Base-by-base conservation (phyloP, 148 eudicot genomes). In the Selenicereus undatus region DNA sequence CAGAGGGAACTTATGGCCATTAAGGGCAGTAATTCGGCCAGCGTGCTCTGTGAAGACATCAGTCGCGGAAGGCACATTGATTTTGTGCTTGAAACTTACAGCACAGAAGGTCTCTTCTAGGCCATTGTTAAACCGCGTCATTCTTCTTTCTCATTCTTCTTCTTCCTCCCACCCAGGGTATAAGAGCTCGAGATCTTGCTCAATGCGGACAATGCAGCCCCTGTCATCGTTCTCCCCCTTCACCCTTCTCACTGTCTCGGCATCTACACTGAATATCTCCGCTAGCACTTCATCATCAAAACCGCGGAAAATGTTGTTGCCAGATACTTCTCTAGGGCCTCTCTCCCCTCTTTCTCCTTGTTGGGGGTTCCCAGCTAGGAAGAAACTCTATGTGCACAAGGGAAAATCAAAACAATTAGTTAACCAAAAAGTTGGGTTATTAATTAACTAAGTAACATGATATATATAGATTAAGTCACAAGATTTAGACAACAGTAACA, bases 311-410 rank as follows among this genome's bases (percentile, higher is more conserved):
- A 90, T 60, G 86, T 91, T 91, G 45, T 75, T 76, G 4, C 81
- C 81, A 6, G 76, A 22, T 18, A 81, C 14, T 70, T 70, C 76
- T 80, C 51, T 75, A 54, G 51, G 85, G 16, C 78, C 74, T 70
- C 73, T 75, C 14, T 68, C 78, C 11, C 35, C 36, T 32, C 32
- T 32, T 42, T 70, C 75, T 75, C 42, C 48, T 35, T 72, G 77
- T 32, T 78, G 83, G n/a, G 88, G 91, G 74, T 80, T 87, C 48
- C 93, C 94, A 39, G 94, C 94, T 27, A 91, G 77, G 87, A 85
- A 91, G 88, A 91, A 90, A 73, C 81, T 88, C 91, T 91, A 78
- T 32, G 11, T 45, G 8, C 50, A 45, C 9, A 45, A 10, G 2
- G 32, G 32, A 32, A 32, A 32, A 32, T 32, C 32, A 32, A 32